Conservation (phyloP, 768 basidiomycete species). For the Lactarius evosmus region DNA sequence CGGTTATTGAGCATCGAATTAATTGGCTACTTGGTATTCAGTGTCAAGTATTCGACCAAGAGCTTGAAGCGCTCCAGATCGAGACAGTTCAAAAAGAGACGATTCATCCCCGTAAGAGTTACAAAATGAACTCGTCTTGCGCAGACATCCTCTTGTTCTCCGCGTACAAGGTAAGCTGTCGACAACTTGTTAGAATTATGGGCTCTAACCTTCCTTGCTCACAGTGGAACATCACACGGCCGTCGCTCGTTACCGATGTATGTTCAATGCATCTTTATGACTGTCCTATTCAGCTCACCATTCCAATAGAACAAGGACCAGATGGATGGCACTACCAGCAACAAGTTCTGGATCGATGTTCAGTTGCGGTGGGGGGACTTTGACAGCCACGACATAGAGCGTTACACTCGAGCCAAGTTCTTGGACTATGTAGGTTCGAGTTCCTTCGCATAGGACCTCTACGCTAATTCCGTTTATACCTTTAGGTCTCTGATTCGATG, state of each 20-base stretch:
- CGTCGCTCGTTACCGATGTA: constrained; percentile 92
- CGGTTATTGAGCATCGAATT: neutral
- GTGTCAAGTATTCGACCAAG: constrained; percentile 99
- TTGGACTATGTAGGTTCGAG: constrained; percentile 77
- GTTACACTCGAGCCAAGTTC: constrained; percentile 98
- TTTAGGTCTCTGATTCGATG: constrained; percentile 89
- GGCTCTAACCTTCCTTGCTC: constrained; percentile 21
- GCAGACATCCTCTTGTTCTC: constrained; percentile 98
- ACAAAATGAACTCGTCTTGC: constrained; percentile 99
- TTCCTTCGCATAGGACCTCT: neutral
- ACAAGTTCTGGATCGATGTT: constrained; percentile 98
- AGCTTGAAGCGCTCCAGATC: constrained; percentile 95
- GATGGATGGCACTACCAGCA: constrained; percentile 94
- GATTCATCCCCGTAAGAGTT: constrained; percentile 98
- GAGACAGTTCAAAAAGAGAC: constrained; percentile 99
- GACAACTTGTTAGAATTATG: constrained; percentile 2
- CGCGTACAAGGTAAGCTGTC: constrained; percentile 63
- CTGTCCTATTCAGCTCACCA: constrained; percentile 13
- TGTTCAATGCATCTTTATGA: constrained; percentile 31
- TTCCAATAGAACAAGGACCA: constrained; percentile 77
- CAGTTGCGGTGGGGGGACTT: constrained; percentile 98
- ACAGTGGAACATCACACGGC: constrained; percentile 96
- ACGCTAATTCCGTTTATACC: constrained; percentile 9
- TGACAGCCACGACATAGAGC: constrained; percentile 97
- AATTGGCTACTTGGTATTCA: constrained; percentile 29